A percentile compares a stretch with the other conserved stretches of the same genome.
Conservation (phyloP, 2,329 filamentous ascomycete genomes). For the Fusarium paranaense region DNA sequence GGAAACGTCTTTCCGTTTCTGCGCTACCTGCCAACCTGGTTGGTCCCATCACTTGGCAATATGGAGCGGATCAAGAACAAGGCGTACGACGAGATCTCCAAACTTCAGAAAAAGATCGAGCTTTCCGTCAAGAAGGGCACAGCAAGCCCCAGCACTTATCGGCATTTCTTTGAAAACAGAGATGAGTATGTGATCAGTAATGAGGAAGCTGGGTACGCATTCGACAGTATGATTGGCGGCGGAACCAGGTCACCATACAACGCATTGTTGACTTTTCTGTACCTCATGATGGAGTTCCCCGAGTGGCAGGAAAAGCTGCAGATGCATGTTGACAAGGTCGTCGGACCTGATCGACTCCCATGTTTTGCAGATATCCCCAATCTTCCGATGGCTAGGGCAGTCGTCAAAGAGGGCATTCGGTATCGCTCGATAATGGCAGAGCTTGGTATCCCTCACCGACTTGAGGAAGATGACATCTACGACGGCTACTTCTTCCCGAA, state of each 20-base stretch:
- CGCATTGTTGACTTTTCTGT: background rate
- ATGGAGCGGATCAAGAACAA: background rate
- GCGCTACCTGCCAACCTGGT: background rate
- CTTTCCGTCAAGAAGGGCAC: background rate
- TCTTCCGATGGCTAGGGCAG: conserved; percentile 1
- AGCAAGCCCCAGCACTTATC: background rate
- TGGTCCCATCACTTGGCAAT: background rate
- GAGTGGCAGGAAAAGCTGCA: conserved; percentile 10
- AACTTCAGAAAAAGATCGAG: background rate
- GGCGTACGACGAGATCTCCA: background rate
- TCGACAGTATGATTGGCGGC: conserved; percentile 2
- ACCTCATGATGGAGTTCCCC: conserved; percentile 10
- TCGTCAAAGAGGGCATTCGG: conserved; percentile 2
- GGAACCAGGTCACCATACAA: conserved; percentile 2
- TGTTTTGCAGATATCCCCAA: conserved; percentile 2
- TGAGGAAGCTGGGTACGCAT: conserved; percentile 6
- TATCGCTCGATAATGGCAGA: background rate
- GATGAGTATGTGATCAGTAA: background rate
- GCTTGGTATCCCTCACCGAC: background rate
- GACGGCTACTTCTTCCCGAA: conserved; percentile 4
- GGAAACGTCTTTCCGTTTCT: conserved; percentile 8
- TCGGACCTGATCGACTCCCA: background rate
- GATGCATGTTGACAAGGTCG: background rate
- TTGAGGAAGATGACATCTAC: conserved; percentile 8
- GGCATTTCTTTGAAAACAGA: background rate